Base-by-base conservation (phyloP, 2,329 filamentous ascomycete species). In the Parastagonospora avenae region DNA sequence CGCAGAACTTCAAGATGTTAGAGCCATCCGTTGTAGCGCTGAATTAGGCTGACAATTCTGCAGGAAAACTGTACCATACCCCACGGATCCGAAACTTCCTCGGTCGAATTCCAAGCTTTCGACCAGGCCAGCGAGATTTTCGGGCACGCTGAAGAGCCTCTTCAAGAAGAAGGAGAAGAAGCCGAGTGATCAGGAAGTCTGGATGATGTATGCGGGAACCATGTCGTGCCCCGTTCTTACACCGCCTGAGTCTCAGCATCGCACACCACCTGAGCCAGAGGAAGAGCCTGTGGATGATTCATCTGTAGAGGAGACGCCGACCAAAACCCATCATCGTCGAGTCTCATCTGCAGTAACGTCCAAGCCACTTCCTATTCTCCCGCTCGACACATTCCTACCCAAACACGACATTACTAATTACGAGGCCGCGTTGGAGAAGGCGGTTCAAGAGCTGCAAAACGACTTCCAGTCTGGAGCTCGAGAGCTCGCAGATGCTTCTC, bases 401-500 rank as follows among this genome's bases (percentile, higher is more conserved):
- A 48, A 51, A 8, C 27, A 47, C 4, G 37, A 48, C 19, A 39
- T 39, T n/a, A 39, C 16, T 11, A 47, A 57, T 9, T 57, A 50
- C 27, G 43, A 50, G n/a, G 8, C 9, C 2, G 46, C 42, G 1
- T 38, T 63, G 2, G 33, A 55, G 12, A 19, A 24, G 2, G 53
- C 52, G 8, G 45, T 62, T 2, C 12, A 47, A 2, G 39, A 31
- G 2, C 42, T 68, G 2, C 33, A 59, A 31, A 43, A 48, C 12
- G 55, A 62, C 41, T 55, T 52, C 30, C 24, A 36, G 1, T 86
- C 82, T 55, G 85, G 85, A 1, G 83, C 85, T 0, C 76, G 81
- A 39, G 79, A 85, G 58, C 68, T 90, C 41, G 85, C 85, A 0
- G 71, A 76, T 0, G 78, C 76, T 24, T 82, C 85, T 0, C 66